A percentile compares a stretch with the other conserved stretches of the same genome.
These are phyloP conservation scores for Penicillium sp. DNA, from an alignment of 2,329 filamentous ascomycete genomes.

Conservation along the genomic window DNA sequence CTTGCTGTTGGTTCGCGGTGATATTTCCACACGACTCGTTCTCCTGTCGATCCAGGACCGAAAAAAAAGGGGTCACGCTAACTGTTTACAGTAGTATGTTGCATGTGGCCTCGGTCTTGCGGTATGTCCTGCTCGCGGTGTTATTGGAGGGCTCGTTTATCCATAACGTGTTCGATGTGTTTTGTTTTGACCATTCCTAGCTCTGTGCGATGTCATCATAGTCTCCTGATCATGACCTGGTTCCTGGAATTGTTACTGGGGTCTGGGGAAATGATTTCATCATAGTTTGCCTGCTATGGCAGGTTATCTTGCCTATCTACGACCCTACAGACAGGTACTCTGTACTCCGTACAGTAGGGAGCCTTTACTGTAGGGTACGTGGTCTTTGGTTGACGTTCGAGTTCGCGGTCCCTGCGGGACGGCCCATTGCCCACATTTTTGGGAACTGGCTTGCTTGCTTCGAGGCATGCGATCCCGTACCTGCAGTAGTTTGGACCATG, in stretches of 20 bases:
- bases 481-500: not conserved
- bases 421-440: constrained; percentile 6
- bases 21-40: not conserved
- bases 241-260: not conserved
- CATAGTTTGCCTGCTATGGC: not conserved
- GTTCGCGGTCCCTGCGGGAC: constrained; percentile 8
- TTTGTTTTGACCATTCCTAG: constrained; percentile 12
- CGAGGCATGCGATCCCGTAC: not conserved
- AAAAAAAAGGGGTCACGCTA: constrained; percentile 14
- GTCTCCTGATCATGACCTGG: not conserved
- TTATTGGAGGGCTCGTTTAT: not conserved
- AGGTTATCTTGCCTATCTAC: not conserved
- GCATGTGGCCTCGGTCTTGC: constrained; percentile 5
- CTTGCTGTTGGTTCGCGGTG: not conserved
- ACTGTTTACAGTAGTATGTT: not conserved
- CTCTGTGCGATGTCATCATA: constrained; percentile 20
- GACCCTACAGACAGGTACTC: not conserved
- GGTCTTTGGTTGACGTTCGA: not conserved
- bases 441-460: not conserved
- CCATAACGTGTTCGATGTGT: constrained; percentile 13
- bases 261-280: not conserved
- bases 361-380: not conserved
- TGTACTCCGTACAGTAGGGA: not conserved
- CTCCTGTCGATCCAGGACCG: constrained; percentile 33
- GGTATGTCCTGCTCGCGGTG: constrained; percentile 6